A percentile compares a stretch with the other conserved stretches of the same genome.
phyloP scores from a whole-genome alignment of 2,329 filamentous ascomycete genomes.

The Talaromyces rugulosus region DNA sequence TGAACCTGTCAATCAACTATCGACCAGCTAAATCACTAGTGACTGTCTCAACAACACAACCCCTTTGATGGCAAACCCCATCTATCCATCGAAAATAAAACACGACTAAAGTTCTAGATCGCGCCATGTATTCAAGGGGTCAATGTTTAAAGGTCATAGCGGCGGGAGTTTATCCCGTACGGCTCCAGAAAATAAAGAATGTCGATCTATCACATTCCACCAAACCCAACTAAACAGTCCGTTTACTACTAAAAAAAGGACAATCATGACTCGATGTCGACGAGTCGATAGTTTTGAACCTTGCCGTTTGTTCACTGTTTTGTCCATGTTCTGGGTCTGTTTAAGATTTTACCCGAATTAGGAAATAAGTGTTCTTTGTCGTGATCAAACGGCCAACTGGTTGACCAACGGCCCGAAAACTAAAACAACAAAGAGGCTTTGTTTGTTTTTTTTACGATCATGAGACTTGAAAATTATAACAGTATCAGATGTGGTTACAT shows the following conservation, averaged over 20 bases:
- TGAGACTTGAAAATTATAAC: neutral
- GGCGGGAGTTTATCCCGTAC: neutral
- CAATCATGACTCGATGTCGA: neutral
- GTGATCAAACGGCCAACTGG: neutral
- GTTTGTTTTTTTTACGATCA: neutral
- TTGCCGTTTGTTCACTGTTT: neutral
- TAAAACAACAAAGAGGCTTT: neutral
- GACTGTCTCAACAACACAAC: neutral
- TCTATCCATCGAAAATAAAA: neutral
- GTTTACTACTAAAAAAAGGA: neutral
- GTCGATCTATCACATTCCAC: neutral
- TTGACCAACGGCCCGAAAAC: neutral
- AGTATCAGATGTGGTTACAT: neutral
- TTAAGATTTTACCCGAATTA: neutral
- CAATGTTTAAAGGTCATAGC: neutral
- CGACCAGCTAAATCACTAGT: neutral
- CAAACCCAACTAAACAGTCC: neutral
- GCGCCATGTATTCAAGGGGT: neutral
- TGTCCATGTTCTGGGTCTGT: neutral
- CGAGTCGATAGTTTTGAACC: neutral
- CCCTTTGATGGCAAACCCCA: neutral
- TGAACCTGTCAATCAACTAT: neutral
- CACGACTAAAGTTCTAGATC: neutral
- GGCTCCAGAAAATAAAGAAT: neutral
- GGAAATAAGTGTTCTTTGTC: neutral